Percentiles rank a stretch among this genome's conserved stretches.
Evolutionary conservation across 768 basidiomycete genomes (phyloP).

Genomic region (Mycena epipterygia): DNA sequence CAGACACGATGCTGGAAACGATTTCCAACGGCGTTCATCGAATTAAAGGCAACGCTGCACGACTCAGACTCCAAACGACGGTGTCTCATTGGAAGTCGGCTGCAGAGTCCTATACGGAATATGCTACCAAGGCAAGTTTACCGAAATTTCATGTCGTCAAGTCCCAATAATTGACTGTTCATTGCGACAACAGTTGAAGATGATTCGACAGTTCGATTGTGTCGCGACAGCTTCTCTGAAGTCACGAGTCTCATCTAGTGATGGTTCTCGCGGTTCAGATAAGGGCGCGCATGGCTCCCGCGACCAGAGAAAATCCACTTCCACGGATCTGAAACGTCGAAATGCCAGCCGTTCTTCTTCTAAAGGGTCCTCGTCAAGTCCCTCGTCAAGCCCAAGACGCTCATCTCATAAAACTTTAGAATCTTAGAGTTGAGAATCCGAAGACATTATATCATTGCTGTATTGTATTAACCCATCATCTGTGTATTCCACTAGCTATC

Average conservation of each 20-base stretch:
- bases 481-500: background rate
- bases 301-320: background rate
- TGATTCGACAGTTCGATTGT: slow-evolving; percentile 2
- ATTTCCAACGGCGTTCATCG: slow-evolving; percentile 13
- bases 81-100: slow-evolving; percentile 1
- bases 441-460: background rate
- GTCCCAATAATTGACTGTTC: too few species aligned
- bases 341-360: slow-evolving; percentile 14
- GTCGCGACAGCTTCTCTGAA: slow-evolving; percentile 17
- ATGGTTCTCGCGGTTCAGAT: background rate
- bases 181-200: slow-evolving; percentile 14
- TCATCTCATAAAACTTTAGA: background rate
- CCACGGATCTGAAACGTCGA: slow-evolving; percentile 5
- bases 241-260: background rate
- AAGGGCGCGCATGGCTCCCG: background rate
- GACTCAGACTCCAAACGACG: slow-evolving; percentile 22
- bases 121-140: slow-evolving; percentile 17
- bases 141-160: background rate
- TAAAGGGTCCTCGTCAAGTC: slow-evolving; percentile 1
- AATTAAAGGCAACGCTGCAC: slow-evolving; percentile 1
- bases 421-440: background rate
- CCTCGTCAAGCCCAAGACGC: background rate
- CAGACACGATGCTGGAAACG: slow-evolving; percentile 31
- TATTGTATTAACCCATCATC: background rate
- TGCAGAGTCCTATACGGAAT: slow-evolving; percentile 12